Percentiles rank a stretch among this genome's conserved stretches.
Conservation (phyloP, 139 green algal genomes). For the Chlorella sp. region DNA sequence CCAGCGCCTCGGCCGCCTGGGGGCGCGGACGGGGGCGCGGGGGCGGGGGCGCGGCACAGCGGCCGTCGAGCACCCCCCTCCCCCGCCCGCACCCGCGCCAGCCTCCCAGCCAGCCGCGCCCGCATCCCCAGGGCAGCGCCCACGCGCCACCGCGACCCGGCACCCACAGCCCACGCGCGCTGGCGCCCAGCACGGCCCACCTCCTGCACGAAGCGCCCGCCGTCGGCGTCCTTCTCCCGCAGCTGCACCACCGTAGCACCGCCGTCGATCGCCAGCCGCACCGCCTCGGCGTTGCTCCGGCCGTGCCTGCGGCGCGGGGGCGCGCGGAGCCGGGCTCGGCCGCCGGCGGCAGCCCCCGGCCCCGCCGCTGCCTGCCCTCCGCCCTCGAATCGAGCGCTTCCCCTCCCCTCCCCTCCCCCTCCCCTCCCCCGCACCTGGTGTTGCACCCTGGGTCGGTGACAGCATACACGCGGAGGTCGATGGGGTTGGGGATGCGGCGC, state of each 20-base stretch:
- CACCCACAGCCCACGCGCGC: too few relatives aligned
- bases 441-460: conserved; percentile 84
- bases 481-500: not conserved
- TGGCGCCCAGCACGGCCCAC: conserved; percentile 10
- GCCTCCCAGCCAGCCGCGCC: too few relatives aligned
- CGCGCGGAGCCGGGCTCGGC: not conserved
- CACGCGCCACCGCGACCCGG: too few relatives aligned
- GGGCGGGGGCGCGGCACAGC: not conserved
- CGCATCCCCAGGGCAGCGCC: too few relatives aligned
- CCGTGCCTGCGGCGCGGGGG: not conserved
- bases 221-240: conserved; percentile 82
- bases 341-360: not conserved
- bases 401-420: not conserved
- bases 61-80: too few relatives aligned
- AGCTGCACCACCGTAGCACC: conserved; percentile 88
- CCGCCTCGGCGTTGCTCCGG: conserved; percentile 57
- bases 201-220: conserved; percentile 65
- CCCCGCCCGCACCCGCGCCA: too few relatives aligned
- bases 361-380: not conserved
- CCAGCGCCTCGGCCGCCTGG: conserved; percentile 29
- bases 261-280: conserved; percentile 68
- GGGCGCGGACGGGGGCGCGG: too few relatives aligned
- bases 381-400: not conserved
- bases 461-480: conserved; percentile 75
- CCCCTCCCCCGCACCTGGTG: conserved; percentile 12